These are phyloP conservation scores for Amaranthus cruentus DNA, from an alignment of 148 eudicot species.

Conservation along the genomic window DNA sequence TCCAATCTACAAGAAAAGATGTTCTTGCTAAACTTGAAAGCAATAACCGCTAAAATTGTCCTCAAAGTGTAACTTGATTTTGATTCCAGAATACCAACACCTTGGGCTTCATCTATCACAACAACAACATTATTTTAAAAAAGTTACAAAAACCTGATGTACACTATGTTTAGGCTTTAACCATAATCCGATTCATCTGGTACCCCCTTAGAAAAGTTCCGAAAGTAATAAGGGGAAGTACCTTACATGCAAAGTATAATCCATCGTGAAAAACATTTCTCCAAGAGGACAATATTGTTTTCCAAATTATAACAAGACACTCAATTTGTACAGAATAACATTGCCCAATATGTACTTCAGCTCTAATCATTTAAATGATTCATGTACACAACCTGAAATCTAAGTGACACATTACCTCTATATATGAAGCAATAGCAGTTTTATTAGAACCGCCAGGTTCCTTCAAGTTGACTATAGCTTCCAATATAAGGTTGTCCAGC, in stretches of 20 bases:
- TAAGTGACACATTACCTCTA: conserved; percentile 57
- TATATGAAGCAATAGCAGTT: conserved; percentile 81
- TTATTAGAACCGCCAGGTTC: conserved; percentile 91
- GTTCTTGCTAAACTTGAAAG: neutral
- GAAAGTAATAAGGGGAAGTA: neutral
- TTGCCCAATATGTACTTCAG: neutral
- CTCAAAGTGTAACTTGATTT: no score
- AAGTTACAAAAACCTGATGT: neutral
- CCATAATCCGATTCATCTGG: neutral
- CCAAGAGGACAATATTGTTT: neutral
- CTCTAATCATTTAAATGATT: neutral
- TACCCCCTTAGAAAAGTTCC: neutral
- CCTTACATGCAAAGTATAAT: neutral
- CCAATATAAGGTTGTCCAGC: conserved; percentile 91
- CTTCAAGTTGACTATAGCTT: conserved; percentile 85
- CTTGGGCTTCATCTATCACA: neutral
- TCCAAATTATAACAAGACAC: neutral
- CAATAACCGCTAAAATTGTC: neutral
- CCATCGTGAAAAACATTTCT: neutral
- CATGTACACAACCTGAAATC: conserved; percentile 9
- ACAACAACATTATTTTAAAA: neutral
- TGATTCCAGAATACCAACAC: neutral
- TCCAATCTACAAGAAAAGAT: neutral
- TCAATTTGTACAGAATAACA: neutral
- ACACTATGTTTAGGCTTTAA: neutral